Conservation (phyloP, 1,284 basidiomycete species). For the Gomphus bonarii region DNA sequence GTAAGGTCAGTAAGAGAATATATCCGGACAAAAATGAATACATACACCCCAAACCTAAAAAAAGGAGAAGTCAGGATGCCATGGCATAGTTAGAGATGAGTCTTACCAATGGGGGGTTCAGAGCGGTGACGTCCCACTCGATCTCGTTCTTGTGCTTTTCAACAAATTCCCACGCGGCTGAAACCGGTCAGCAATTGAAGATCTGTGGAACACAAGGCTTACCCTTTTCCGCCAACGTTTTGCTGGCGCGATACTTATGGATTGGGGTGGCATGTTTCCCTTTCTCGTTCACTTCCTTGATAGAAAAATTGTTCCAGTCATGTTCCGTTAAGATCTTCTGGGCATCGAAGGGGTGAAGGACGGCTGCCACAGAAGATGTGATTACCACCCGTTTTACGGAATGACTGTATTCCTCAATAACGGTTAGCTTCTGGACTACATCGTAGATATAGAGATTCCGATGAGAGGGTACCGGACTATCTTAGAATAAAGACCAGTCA, state of each 20-base stretch:
- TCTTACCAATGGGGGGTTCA: slow-evolving; percentile 16
- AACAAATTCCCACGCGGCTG: slow-evolving; percentile 19
- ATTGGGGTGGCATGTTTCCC: slow-evolving; percentile 33
- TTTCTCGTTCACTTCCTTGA: slow-evolving; percentile 41
- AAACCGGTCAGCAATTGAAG: background rate
- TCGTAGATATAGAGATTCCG: background rate
- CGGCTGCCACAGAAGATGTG: slow-evolving; percentile 45
- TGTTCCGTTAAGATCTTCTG: slow-evolving; percentile 26
- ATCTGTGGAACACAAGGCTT: slow-evolving; percentile 8
- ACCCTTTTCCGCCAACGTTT: slow-evolving; percentile 62
- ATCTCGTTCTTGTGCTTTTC: slow-evolving; percentile 12
- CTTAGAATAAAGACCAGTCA: background rate
- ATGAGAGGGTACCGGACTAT: background rate
- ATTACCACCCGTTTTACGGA: slow-evolving; percentile 57
- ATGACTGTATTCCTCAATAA: slow-evolving; percentile 19
- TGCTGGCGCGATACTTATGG: slow-evolving; percentile 48
- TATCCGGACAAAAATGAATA: background rate
- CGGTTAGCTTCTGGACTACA: background rate
- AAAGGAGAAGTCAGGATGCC: background rate
- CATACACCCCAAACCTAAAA: slow-evolving; percentile 8
- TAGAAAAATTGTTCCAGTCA: slow-evolving; percentile 58
- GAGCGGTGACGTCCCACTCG: slow-evolving; percentile 16
- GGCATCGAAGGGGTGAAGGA: slow-evolving; percentile 25
- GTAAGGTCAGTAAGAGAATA: background rate
- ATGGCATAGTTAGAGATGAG: background rate